These are phyloP conservation scores for Hypholoma sublateritium DNA, from an alignment of 768 basidiomycete species.

Conservation along the genomic window DNA sequence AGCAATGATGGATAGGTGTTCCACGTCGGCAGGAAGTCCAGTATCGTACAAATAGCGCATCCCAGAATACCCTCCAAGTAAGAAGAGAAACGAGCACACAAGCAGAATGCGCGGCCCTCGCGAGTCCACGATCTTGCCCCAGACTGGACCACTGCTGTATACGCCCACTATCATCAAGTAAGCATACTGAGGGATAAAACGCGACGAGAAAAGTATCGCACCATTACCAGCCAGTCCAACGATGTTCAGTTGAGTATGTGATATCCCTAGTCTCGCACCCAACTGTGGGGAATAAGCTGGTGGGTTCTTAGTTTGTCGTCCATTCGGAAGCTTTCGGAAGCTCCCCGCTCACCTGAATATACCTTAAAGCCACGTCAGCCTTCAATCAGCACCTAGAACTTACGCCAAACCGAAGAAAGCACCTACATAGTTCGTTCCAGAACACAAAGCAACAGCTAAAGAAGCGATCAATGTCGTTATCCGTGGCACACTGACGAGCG, in stretches of 20 bases:
- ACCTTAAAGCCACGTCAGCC: slow-evolving; percentile 28
- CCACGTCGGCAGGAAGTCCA: slow-evolving; percentile 37
- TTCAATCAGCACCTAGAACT: slow-evolving; percentile 6
- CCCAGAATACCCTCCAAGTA: slow-evolving; percentile 73
- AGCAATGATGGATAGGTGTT: slow-evolving; percentile 38
- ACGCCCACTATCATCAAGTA: slow-evolving; percentile 58
- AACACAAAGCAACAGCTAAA: slow-evolving; percentile 58
- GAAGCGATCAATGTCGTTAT: slow-evolving; percentile 53
- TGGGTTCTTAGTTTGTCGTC: neutral
- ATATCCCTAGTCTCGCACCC: slow-evolving; percentile 69
- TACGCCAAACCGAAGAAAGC: neutral
- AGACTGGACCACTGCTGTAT: slow-evolving; percentile 72
- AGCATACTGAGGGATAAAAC: neutral
- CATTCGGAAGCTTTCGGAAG: neutral
- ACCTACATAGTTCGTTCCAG: slow-evolving; percentile 78
- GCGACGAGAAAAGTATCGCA: slow-evolving; percentile 33
- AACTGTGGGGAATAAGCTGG: slow-evolving; percentile 87
- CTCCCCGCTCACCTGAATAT: slow-evolving; percentile 37
- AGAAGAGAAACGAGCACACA: slow-evolving; percentile 52
- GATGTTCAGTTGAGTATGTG: slow-evolving; percentile 80
- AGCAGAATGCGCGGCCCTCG: slow-evolving; percentile 73
- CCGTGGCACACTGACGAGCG: slow-evolving; percentile 38
- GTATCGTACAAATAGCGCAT: slow-evolving; percentile 67
- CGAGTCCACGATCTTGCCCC: slow-evolving; percentile 77
- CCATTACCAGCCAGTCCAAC: slow-evolving; percentile 80